phyloP scores from a whole-genome alignment of 192 early-diverging fungal genomes.

The Entomortierella chlamydospora region DNA sequence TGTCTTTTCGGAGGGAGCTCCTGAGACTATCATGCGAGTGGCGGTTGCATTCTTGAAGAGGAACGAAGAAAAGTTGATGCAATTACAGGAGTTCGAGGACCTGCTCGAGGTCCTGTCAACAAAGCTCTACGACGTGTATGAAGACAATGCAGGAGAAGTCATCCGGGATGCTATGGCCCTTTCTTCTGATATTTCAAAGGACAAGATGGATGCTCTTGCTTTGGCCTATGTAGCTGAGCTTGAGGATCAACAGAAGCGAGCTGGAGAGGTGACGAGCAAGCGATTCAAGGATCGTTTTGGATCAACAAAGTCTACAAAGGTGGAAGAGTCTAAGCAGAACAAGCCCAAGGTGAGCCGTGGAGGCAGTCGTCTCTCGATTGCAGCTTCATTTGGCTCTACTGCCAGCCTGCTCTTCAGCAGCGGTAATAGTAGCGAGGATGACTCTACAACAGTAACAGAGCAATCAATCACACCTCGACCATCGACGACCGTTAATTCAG shows the following conservation, averaged over 20 bases:
- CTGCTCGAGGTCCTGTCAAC: constrained; percentile 85
- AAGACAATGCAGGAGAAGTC: constrained; percentile 66
- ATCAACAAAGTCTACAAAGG: constrained; percentile 5
- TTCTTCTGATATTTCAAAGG: constrained; percentile 70
- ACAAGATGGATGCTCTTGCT: constrained; percentile 78
- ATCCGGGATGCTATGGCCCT: constrained; percentile 85
- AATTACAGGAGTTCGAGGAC: constrained; percentile 80
- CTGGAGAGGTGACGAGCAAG: constrained; percentile 60
- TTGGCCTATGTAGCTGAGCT: constrained; percentile 63
- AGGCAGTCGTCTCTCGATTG: constrained; percentile 42
- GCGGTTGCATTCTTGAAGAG: constrained; percentile 89
- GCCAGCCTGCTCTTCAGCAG: constrained; percentile 23
- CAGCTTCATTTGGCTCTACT: constrained; percentile 40
- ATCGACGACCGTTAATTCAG: constrained; percentile 52
- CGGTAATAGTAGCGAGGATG: constrained; percentile 5
- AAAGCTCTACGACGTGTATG: constrained; percentile 86
- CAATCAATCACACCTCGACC: constrained; percentile 21
- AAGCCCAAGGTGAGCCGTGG: constrained; percentile 23
- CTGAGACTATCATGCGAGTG: constrained; percentile 91
- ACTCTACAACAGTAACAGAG: constrained; percentile 18
- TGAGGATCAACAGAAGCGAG: constrained; percentile 63
- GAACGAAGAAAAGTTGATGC: constrained; percentile 77
- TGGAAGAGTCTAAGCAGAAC: constrained; percentile 7
- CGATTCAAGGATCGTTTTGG: constrained; percentile 63
- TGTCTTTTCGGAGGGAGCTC: constrained; percentile 88